Evolutionary conservation across 1,284 basidiomycete species (phyloP), one percentile per base, ranked within the genome.

Genomic region (Volvariella volvacea): DNA sequence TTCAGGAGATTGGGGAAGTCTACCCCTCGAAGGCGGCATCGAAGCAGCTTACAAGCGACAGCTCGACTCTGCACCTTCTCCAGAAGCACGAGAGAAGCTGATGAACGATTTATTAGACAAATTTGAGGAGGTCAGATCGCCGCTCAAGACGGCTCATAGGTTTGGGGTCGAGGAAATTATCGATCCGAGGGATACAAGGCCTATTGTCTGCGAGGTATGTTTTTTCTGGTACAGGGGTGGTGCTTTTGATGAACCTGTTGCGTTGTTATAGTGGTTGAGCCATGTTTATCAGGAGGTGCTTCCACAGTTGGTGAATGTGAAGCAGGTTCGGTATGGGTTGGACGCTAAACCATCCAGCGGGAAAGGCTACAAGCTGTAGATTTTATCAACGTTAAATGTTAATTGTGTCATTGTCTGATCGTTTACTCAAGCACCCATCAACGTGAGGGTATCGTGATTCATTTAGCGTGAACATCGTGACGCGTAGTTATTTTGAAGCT

Each of bases 11-110:
- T 70, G 67, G 68, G 68, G 67, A 17, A 67, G 64, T 46, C 57
- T 71, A 21, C 68, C 68, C 1, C 54, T 70, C 12, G 67, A 70
- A 55, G 68, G 67, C 17, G 68, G 68, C 1, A 62, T 71, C 14
- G 67, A 71, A 54, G 68, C 68, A 8, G 68, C 68, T 0, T 71
- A 68, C 48, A 71, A 69, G 39, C 63, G 68, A 22, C 62, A 67
- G 44, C 55, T 71, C 0, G 62, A 71, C 31, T 48, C 55, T 6
- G 55, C 58, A 4, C 52, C 51, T 1, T 59, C 62, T 2, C 55
- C 58, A 3, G 64, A 64, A 37, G 64, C 55, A 7, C 60, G 66
- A 7, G 64, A 66, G 31, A 54, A 62, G 45, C 51, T 67, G 20
- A 68, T 68, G 61, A 51, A 52, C 15, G 62, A 63, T 15, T 54